Conservation (phyloP, 2,329 filamentous ascomycete species). For the Orbilia blumenaviensis region DNA sequence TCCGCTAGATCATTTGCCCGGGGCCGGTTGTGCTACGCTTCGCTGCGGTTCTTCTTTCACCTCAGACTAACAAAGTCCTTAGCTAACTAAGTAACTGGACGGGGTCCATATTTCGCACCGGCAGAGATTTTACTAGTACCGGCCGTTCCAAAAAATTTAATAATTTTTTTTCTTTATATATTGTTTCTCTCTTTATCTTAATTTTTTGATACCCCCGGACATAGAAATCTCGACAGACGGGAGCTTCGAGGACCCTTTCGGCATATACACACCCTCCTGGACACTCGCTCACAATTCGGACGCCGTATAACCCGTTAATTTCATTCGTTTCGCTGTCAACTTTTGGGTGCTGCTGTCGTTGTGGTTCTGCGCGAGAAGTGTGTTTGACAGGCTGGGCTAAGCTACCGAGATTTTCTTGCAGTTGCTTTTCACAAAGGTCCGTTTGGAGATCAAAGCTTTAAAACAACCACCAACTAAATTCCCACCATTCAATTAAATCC, state of each 20-base stretch:
- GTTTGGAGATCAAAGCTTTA: constrained; percentile 53
- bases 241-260: constrained; percentile 24
- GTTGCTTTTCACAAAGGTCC: constrained; percentile 50
- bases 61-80: constrained; percentile 31
- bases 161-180: neutral
- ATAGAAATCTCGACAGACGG: constrained; percentile 44
- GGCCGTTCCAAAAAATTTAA: neutral
- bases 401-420: constrained; percentile 54
- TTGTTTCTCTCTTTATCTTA: neutral
- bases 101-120: constrained; percentile 13
- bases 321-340: neutral
- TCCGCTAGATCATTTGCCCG: constrained; percentile 34
- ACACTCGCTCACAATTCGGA: constrained; percentile 16
- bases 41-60: constrained; percentile 38
- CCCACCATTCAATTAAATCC: constrained; percentile 16
- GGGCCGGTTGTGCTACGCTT: constrained; percentile 38
- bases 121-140: constrained; percentile 26
- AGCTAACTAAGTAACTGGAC: too few species aligned
- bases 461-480: constrained; percentile 41
- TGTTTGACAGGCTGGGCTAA: constrained; percentile 25
- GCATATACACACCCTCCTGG: neutral
- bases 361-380: constrained; percentile 4
- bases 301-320: neutral
- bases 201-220: constrained; percentile 11
- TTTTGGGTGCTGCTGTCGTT: too few species aligned